These are phyloP conservation scores for Diaporthe vexans DNA, from an alignment of 2,329 filamentous ascomycete species.

Conservation along the genomic window DNA sequence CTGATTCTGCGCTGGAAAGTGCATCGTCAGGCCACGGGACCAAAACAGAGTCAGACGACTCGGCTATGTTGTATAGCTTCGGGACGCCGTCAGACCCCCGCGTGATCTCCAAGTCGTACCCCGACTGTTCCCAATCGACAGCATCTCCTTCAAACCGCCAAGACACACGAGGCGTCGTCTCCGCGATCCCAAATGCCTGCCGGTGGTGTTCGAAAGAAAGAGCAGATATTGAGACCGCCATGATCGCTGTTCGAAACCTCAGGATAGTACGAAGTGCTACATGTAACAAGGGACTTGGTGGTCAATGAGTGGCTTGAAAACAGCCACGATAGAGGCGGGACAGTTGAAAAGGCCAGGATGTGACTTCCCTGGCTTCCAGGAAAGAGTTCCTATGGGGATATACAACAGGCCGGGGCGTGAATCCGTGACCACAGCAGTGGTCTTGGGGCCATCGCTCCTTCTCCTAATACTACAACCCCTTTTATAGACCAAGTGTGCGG, in stretches of 20 bases:
- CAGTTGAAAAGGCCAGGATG: background rate
- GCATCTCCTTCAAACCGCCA: slow-evolving; percentile 36
- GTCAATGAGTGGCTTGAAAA: background rate
- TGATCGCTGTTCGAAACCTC: background rate
- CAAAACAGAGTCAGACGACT: slow-evolving; percentile 34
- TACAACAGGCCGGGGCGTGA: no score
- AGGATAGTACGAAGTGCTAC: background rate
- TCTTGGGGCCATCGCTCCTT: background rate
- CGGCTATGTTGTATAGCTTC: slow-evolving; percentile 5
- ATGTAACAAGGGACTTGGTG: background rate
- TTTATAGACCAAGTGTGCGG: background rate
- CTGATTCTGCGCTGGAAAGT: slow-evolving; percentile 33
- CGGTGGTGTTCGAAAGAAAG: slow-evolving; percentile 35
- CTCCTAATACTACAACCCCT: background rate
- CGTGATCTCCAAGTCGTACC: slow-evolving; percentile 31
- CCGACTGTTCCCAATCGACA: slow-evolving; percentile 32
- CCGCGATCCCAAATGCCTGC: slow-evolving; percentile 34
- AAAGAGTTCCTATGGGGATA: background rate
- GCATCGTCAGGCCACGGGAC: slow-evolving; percentile 36
- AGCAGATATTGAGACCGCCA: slow-evolving; percentile 41
- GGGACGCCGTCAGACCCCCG: slow-evolving; percentile 10
- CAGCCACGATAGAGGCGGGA: background rate
- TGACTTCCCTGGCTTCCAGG: background rate
- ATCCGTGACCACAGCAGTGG: background rate
- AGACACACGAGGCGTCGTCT: slow-evolving; percentile 34